These are phyloP conservation scores for Favolaschia claudopus DNA, from an alignment of 768 basidiomycete genomes.

Conservation along the genomic window DNA sequence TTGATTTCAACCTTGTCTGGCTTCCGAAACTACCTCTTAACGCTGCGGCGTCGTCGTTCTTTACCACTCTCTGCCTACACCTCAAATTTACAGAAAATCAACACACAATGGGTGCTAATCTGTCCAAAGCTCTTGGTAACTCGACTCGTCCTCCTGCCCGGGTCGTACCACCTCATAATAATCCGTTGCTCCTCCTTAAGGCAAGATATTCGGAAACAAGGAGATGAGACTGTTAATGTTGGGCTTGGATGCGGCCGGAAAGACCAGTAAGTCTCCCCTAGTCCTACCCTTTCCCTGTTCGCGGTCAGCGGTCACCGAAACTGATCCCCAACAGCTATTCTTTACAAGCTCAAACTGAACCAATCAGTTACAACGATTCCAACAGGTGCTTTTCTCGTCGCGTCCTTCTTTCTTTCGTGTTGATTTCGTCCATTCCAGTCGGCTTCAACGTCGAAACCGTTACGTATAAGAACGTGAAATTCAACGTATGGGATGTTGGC, in stretches of 20 bases:
- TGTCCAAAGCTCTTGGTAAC: conserved; percentile 84
- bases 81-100: conserved; percentile 31
- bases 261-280: conserved; percentile 81
- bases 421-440: conserved; percentile 53
- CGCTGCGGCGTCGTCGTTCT: conserved; percentile 61
- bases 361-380: conserved; percentile 99
- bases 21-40: conserved; percentile 23
- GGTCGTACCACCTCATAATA: conserved; percentile 21
- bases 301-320: conserved; percentile 14
- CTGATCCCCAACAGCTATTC: conserved; percentile 72
- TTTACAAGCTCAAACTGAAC: conserved; percentile 99
- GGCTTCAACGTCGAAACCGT: conserved; percentile 99
- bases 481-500: conserved; percentile 96
- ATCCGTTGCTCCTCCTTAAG: conserved; percentile 53
- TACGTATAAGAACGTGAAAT: conserved; percentile 98
- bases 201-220: conserved; percentile 96
- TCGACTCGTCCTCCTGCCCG: conserved; percentile 1
- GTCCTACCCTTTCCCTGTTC: not conserved
- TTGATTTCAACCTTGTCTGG: conserved; percentile 33
- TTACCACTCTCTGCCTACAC: conserved; percentile 51
- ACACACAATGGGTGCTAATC: conserved; percentile 76
- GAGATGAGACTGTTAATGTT: conserved; percentile 99
- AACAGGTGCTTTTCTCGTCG: conserved; percentile 66
- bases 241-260: conserved; percentile 96
- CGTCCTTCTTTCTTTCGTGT: conserved; percentile 4